Evolutionary conservation across 768 basidiomycete species (phyloP), one percentile per base, ranked within the genome.

Genomic region (Rhodocollybia butyracea): DNA sequence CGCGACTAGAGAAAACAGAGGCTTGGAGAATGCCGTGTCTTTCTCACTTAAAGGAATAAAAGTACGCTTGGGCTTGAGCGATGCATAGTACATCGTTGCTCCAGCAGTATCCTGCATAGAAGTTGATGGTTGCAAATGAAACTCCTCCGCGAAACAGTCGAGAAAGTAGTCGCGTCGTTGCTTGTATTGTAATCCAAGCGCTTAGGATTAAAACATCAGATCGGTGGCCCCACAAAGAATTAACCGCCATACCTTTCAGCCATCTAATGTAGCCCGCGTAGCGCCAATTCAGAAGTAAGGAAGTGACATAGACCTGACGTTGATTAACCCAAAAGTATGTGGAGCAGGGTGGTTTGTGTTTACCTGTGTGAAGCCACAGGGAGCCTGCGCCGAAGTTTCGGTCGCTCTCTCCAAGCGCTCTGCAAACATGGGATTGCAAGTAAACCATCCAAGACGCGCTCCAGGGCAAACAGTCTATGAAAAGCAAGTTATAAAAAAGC

Each of bases 401-500:
- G 79, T 76, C 17, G 81, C 79, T 42, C 91, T 75, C 61, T 88
- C 83, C 10, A 94, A 66, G 24, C 88, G 76, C 64, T 93, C 91
- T 10, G 86, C 85, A 64, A 94, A 91, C 24, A 84, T 46, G 1
- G 89, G 84, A 61, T 82, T 85, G 62, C 86, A 86, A 2, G 89
- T 91, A 64, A 88, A 85, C 84, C 84, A 94, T 3, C 91, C 91
- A 24, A 92, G 66, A 8, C 90, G 81, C 51, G 80, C 80, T 2
- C 90, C 91, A 3, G 91, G 91, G 2, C 86, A 86, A 45, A 92
- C 80, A 2, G 84, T 88, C 86, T 92, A 63, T 12, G 19, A 43
- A 58, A 36, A 17, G 10, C 36, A n/a, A 45, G 8, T 42, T 46
- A 50, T 40, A 29, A 51, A 24, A 40, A 38, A 21, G 45, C 53